phyloP scores from a whole-genome alignment of 768 basidiomycete species.

The Lyophyllum atratum region DNA sequence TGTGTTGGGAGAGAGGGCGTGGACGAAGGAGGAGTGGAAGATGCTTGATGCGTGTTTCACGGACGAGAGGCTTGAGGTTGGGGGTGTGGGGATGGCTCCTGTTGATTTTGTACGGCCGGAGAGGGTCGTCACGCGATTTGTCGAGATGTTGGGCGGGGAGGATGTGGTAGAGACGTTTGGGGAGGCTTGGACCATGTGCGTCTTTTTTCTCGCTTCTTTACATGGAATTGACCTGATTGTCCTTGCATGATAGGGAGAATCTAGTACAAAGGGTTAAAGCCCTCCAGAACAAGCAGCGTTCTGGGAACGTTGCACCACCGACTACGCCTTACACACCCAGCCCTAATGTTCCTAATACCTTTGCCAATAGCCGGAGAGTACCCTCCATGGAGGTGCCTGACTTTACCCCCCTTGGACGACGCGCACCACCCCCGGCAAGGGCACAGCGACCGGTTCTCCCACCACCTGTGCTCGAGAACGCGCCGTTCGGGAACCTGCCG shows the following conservation, averaged over 20 bases:
- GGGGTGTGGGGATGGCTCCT: constrained; percentile 44
- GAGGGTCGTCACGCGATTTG: constrained; percentile 63
- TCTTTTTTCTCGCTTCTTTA: constrained; percentile 3
- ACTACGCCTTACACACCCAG: constrained; percentile 41
- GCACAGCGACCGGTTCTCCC: constrained; percentile 20
- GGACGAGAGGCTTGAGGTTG: constrained; percentile 61
- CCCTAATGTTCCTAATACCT: constrained; percentile 6
- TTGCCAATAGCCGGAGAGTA: constrained; percentile 13
- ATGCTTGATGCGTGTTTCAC: constrained; percentile 77
- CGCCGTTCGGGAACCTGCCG: constrained; percentile 35
- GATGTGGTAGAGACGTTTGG: constrained; percentile 41
- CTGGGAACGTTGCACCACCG: constrained; percentile 58
- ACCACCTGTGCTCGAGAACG: constrained; percentile 22
- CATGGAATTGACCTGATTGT: neutral
- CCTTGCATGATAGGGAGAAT: constrained; percentile 40
- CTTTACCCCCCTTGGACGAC: constrained; percentile 49
- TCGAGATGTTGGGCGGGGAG: constrained; percentile 48
- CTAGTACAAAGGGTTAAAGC: constrained; percentile 54
- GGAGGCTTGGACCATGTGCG: constrained; percentile 60
- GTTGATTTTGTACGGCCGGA: constrained; percentile 55
- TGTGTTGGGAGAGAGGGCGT: constrained; percentile 33
- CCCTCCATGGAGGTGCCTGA: constrained; percentile 48
- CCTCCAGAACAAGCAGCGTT: constrained; percentile 59
- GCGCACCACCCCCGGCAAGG: constrained; percentile 28
- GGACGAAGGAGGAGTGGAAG: constrained; percentile 84